phyloP scores from a whole-genome alignment of 495 filamentous ascomycete genomes.

The Margaritispora aquatica region DNA sequence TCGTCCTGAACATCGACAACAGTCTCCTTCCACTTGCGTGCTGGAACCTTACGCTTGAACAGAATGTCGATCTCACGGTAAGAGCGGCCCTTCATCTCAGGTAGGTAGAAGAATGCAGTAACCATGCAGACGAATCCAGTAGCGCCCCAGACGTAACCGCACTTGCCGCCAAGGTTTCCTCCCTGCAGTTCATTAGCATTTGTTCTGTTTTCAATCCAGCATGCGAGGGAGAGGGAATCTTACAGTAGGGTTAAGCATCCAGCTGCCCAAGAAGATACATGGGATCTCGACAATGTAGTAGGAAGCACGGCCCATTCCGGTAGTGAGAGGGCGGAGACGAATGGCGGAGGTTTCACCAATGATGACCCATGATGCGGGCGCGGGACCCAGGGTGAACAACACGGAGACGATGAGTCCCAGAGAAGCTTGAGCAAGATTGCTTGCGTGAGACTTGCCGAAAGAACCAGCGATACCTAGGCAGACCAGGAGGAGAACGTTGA shows the following conservation, averaged over 20 bases:
- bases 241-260: constrained; percentile 29
- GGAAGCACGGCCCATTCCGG: constrained; percentile 45
- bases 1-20: constrained; percentile 30
- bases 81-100: constrained; percentile 61
- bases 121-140: constrained; percentile 36
- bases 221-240: not conserved
- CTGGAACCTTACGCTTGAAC: constrained; percentile 56
- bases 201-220: not conserved
- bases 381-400: constrained; percentile 44
- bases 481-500: constrained; percentile 11
- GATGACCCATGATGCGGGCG: constrained; percentile 49
- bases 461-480: constrained; percentile 45
- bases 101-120: constrained; percentile 51
- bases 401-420: constrained; percentile 49
- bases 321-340: constrained; percentile 47
- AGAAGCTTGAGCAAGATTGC: constrained; percentile 10
- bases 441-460: too few species aligned
- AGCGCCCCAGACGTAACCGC: constrained; percentile 52
- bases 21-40: constrained; percentile 54
- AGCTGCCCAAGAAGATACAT: constrained; percentile 40
- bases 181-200: not conserved
- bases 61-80: constrained; percentile 69
- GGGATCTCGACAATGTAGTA: constrained; percentile 45
- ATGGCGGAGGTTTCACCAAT: constrained; percentile 54
- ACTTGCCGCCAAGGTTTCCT: constrained; percentile 45